These are phyloP conservation scores for Penicillium sp. DNA, from an alignment of 2,329 filamentous ascomycete genomes.

Conservation along the genomic window DNA sequence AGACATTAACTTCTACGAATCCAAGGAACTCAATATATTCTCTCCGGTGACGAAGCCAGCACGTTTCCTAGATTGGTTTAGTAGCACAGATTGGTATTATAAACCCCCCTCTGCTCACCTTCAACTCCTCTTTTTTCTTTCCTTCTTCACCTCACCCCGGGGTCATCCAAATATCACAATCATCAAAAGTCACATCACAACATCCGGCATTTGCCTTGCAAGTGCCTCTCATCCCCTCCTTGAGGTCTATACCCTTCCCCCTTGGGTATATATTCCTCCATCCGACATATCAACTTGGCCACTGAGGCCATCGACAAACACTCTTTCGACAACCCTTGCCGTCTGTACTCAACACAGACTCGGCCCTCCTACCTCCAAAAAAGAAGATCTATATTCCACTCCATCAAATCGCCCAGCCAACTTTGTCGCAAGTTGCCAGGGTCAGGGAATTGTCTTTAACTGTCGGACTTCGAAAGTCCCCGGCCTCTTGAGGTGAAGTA, in stretches of 20 bases:
- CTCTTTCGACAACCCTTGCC: background rate
- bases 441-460: slow-evolving; percentile 14
- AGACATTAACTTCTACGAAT: background rate
- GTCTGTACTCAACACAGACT: background rate
- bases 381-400: background rate
- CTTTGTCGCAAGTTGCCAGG: slow-evolving; percentile 12
- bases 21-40: background rate
- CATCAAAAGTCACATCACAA: background rate
- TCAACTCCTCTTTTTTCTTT: background rate
- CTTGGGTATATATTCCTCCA: background rate
- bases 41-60: background rate
- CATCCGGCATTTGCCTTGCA: background rate
- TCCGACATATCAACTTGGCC: background rate
- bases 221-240: background rate
- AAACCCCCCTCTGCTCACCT: background rate
- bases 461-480: slow-evolving; percentile 19
- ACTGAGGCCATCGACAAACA: background rate
- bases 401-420: background rate
- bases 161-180: background rate
- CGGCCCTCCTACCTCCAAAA: background rate
- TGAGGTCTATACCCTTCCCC: background rate
- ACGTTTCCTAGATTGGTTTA: background rate
- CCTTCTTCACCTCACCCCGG: slow-evolving; percentile 6
- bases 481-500: slow-evolving; percentile 16
- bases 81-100: background rate